phyloP scores from a whole-genome alignment of 2,329 filamentous ascomycete species.

The Grosmannia huntii region DNA sequence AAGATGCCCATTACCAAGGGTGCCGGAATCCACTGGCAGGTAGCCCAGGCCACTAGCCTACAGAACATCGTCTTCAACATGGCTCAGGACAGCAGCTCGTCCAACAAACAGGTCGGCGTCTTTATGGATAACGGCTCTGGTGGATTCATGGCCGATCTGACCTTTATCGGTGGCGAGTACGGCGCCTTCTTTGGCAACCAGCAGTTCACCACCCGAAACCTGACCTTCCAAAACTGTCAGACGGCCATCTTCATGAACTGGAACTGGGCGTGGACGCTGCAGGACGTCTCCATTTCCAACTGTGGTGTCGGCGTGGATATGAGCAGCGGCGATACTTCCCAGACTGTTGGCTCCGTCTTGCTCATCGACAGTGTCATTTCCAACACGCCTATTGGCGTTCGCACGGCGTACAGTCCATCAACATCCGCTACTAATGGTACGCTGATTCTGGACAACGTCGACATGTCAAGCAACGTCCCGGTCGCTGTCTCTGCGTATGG shows the following conservation, averaged over 20 bases:
- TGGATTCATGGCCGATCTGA: slow-evolving; percentile 71
- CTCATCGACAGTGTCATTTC: slow-evolving; percentile 69
- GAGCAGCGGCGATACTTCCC: slow-evolving; percentile 46
- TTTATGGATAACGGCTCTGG: slow-evolving; percentile 81
- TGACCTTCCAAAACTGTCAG: slow-evolving; percentile 70
- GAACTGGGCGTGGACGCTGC: slow-evolving; percentile 82
- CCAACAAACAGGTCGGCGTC: slow-evolving; percentile 61
- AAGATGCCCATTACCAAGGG: slow-evolving; percentile 46
- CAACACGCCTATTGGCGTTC: slow-evolving; percentile 64
- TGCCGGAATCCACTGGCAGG: slow-evolving; percentile 73
- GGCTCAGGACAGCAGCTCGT: slow-evolving; percentile 48
- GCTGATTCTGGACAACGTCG: slow-evolving; percentile 78
- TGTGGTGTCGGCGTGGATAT: slow-evolving; percentile 70
- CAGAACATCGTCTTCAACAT: slow-evolving; percentile 77
- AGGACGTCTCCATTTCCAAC: slow-evolving; percentile 61
- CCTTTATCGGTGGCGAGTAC: slow-evolving; percentile 69
- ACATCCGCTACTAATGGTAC: slow-evolving; percentile 60
- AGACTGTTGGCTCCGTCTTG: slow-evolving; percentile 76
- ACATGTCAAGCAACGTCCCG: slow-evolving; percentile 56
- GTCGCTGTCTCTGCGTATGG: slow-evolving; percentile 50
- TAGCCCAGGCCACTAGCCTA: slow-evolving; percentile 68
- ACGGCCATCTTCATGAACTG: slow-evolving; percentile 84
- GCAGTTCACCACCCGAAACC: slow-evolving; percentile 75
- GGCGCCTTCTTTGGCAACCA: slow-evolving; percentile 75
- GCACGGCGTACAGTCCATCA: slow-evolving; percentile 53